Percentiles rank a stretch among this genome's conserved stretches.
Conservation (phyloP, 2,329 filamentous ascomycete genomes). For the Triangularia verruculosa region DNA sequence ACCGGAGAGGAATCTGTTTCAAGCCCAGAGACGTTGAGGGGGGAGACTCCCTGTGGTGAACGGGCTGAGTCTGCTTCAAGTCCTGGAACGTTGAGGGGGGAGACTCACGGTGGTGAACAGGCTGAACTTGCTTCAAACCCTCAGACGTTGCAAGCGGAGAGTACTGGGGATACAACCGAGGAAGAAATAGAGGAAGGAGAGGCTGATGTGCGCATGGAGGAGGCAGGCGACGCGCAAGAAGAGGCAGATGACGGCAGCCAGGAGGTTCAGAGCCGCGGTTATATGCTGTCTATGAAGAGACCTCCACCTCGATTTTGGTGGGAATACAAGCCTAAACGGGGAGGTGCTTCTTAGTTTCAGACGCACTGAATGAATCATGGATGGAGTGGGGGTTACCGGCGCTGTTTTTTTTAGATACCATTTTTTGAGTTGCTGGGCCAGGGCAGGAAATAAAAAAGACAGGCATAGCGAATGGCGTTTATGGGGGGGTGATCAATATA, state of each 20-base stretch:
- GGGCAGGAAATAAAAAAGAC: neutral
- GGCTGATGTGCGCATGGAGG: no score
- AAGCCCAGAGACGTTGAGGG: neutral
- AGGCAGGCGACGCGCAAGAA: neutral
- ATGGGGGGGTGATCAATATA: neutral
- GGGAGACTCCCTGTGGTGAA: neutral
- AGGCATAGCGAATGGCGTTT: slow-evolving; percentile 47
- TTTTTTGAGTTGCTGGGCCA: neutral
- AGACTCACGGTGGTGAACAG: no score
- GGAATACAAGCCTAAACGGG: neutral
- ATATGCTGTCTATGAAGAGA: neutral
- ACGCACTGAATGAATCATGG: neutral
- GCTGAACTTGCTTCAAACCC: no score
- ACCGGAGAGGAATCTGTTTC: neutral
- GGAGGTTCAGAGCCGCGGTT: neutral
- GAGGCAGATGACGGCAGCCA: neutral
- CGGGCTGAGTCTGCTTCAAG: no score
- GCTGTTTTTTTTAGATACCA: neutral
- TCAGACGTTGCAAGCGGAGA: no score
- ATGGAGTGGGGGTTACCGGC: no score
- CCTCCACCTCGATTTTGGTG: no score
- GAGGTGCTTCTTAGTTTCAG: neutral
- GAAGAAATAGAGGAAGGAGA: no score
- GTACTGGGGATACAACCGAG: no score
- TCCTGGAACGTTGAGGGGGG: no score